These are phyloP conservation scores for Neonothopanus nambi DNA, from an alignment of 1,284 basidiomycete species.

Conservation along the genomic window DNA sequence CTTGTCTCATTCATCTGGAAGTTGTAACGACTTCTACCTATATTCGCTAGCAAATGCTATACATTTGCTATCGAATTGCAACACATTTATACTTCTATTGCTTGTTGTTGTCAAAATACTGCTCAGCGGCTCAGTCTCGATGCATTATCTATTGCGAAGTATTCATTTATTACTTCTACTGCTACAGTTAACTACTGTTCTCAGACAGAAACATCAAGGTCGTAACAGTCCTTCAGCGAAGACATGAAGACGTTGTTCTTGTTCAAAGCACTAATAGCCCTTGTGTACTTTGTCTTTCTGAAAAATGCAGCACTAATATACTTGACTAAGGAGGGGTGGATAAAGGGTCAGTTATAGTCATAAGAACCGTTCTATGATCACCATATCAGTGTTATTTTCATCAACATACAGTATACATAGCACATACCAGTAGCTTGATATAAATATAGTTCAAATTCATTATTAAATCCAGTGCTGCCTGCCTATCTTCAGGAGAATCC, in stretches of 20 bases:
- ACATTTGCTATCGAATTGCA: no score
- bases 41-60: no score
- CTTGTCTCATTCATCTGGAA: no score
- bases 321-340: not conserved
- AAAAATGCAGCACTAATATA: not conserved
- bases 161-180: no score
- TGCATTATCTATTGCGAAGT: no score
- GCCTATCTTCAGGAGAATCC: not conserved
- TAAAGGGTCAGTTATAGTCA: slow-evolving; percentile 1
- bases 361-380: not conserved
- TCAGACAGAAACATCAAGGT: no score
- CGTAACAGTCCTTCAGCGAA: not conserved
- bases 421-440: not conserved
- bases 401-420: not conserved
- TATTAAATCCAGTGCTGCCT: not conserved
- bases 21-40: no score
- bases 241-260: not conserved
- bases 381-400: not conserved
- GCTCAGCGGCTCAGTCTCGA: no score
- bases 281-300: not conserved
- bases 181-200: no score
- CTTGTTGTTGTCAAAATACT: no score
- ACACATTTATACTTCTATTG: no score
- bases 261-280: not conserved
- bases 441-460: slow-evolving; percentile 2